Conservation (phyloP, 2,329 filamentous ascomycete genomes). For the Falciphora oryzae region DNA sequence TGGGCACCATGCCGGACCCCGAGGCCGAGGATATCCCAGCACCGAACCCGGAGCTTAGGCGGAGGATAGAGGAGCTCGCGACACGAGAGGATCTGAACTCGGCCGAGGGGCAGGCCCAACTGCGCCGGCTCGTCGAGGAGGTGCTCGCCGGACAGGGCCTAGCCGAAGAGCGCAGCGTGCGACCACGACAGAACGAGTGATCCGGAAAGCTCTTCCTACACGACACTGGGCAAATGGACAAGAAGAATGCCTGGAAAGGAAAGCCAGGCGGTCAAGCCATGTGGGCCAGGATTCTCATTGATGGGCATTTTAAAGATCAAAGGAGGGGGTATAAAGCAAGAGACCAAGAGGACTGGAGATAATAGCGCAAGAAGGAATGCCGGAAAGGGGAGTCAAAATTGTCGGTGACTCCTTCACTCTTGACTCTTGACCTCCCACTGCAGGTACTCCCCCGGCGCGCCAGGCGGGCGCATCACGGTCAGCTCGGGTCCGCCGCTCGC, state of each 20-base stretch:
- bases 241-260: neutral
- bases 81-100: slow-evolving; percentile 77
- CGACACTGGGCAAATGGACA: slow-evolving; percentile 1
- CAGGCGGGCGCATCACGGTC: slow-evolving; percentile 47
- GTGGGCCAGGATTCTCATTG: neutral
- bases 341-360: neutral
- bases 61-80: slow-evolving; percentile 84
- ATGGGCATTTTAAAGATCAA: neutral
- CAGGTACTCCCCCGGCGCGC: slow-evolving; percentile 46
- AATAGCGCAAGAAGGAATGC: neutral
- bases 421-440: slow-evolving; percentile 52
- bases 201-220: neutral
- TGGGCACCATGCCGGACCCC: slow-evolving; percentile 65
- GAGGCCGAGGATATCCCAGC: slow-evolving; percentile 51
- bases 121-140: slow-evolving; percentile 75
- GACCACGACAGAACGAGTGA: slow-evolving; percentile 50
- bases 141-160: slow-evolving; percentile 64
- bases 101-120: slow-evolving; percentile 70
- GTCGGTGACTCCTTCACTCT: slow-evolving; percentile 27
- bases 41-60: slow-evolving; percentile 75
- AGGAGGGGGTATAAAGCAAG: neutral
- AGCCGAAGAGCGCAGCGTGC: slow-evolving; percentile 59
- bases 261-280: neutral
- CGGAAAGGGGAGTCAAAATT: neutral
- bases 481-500: slow-evolving; percentile 42